Evolutionary conservation across 441 rosid genomes (phyloP).

Genomic region (Bocquillonia castaneifolia): DNA sequence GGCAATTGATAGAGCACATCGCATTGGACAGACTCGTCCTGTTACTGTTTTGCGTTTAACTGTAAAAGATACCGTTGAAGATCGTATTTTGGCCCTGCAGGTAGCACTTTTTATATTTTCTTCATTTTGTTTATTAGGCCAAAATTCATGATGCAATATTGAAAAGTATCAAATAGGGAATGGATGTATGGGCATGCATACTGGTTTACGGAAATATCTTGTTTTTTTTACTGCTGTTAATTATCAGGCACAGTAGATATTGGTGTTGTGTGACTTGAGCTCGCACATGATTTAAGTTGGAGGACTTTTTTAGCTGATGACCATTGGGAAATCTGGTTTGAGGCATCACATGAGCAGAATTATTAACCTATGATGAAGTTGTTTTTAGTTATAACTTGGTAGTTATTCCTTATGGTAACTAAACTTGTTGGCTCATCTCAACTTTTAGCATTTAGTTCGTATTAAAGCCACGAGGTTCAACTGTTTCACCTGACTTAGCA

Average conservation of each 20-base stretch:
- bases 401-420: background rate
- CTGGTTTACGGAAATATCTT: background rate
- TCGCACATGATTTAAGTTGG: background rate
- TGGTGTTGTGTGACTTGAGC: background rate
- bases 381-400: background rate
- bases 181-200: background rate
- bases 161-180: background rate
- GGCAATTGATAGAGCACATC: constrained; percentile 95
- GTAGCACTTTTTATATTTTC: constrained; percentile 22
- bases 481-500: background rate
- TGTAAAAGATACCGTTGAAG: constrained; percentile 81
- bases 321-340: background rate
- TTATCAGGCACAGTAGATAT: background rate
- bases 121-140: background rate
- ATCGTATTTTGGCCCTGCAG: constrained; percentile 84
- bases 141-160: background rate
- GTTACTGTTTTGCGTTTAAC: constrained; percentile 82
- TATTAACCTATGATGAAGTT: background rate
- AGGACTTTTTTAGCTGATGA: background rate
- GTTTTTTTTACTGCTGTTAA: background rate
- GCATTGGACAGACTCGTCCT: constrained; percentile 88
- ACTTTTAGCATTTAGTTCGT: background rate
- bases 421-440: background rate
- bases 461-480: background rate
- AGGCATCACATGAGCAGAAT: background rate